These are phyloP conservation scores for Fraxinus baroniana DNA, from an alignment of 305 asterid species.

Conservation along the genomic window DNA sequence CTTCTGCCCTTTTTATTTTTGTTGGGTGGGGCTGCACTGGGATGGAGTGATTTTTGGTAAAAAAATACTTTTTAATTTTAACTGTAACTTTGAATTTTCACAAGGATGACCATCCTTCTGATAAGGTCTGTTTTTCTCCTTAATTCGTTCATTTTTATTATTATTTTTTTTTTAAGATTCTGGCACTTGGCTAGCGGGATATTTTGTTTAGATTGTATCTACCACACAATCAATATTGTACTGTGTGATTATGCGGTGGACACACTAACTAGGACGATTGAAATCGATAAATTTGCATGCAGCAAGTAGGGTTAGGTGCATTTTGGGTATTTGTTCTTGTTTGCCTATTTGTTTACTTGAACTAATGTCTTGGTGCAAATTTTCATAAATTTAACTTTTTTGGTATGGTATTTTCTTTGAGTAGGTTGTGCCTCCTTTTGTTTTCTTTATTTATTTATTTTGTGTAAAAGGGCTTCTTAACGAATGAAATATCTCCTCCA, in stretches of 20 bases:
- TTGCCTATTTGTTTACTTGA: background rate
- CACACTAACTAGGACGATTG: background rate
- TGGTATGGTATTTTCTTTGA: background rate
- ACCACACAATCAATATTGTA: background rate
- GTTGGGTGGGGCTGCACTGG: background rate
- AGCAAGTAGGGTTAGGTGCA: background rate
- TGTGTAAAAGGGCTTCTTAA: background rate
- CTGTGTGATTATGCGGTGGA: background rate
- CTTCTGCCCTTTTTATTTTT: background rate
- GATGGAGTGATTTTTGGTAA: background rate
- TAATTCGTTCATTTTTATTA: background rate
- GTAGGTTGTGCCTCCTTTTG: background rate
- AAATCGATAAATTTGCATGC: background rate
- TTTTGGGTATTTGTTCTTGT: background rate
- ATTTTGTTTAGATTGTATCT: background rate
- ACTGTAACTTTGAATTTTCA: conserved; percentile 19
- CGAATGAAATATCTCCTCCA: background rate
- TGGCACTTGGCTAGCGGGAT: background rate
- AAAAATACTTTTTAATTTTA: background rate
- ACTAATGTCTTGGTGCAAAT: background rate
- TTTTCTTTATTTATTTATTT: background rate
- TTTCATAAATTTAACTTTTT: background rate
- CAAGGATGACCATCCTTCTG: conserved; percentile 32
- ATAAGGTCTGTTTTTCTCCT: conserved; percentile 27
- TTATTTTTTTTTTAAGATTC: background rate